Evolutionary conservation across 352 stramenopile species (phyloP).

Genomic region (Globisporangium acanthophoron): DNA sequence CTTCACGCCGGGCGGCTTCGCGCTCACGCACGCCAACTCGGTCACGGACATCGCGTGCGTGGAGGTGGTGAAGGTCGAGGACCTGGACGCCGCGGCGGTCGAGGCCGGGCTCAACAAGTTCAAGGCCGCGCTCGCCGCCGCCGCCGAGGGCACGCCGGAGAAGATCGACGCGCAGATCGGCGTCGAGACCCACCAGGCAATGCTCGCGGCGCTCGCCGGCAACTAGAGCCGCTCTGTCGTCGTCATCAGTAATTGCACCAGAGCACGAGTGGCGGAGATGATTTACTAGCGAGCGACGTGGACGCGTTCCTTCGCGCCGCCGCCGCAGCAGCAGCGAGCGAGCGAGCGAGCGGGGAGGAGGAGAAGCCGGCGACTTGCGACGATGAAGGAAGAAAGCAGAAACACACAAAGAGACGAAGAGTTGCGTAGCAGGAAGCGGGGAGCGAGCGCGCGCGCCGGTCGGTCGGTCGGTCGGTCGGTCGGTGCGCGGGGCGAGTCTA

Average conservation of each 20-base stretch:
- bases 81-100: conserved; percentile 91
- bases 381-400: too few relatives aligned
- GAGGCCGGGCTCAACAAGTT: conserved; percentile 89
- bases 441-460: not conserved
- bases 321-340: too few relatives aligned
- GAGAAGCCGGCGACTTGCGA: too few relatives aligned
- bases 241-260: not conserved
- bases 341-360: too few relatives aligned
- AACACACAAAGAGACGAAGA: not conserved
- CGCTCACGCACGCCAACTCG: conserved; percentile 95
- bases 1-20: conserved; percentile 97
- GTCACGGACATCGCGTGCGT: conserved; percentile 96
- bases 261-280: not conserved
- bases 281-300: not conserved
- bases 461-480: too few relatives aligned
- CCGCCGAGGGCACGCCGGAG: conserved; percentile 83
- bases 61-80: conserved; percentile 95
- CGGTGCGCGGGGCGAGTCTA: not conserved
- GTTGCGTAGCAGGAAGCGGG: conserved; percentile 1
- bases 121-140: conserved; percentile 78
- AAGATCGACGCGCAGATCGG: conserved; percentile 95
- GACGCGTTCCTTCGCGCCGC: too few relatives aligned
- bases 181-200: conserved; percentile 92
- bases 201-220: conserved; percentile 85
- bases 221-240: conserved; percentile 26